phyloP scores from a whole-genome alignment of 2,329 filamentous ascomycete genomes.

The Aureobasidium vineae region DNA sequence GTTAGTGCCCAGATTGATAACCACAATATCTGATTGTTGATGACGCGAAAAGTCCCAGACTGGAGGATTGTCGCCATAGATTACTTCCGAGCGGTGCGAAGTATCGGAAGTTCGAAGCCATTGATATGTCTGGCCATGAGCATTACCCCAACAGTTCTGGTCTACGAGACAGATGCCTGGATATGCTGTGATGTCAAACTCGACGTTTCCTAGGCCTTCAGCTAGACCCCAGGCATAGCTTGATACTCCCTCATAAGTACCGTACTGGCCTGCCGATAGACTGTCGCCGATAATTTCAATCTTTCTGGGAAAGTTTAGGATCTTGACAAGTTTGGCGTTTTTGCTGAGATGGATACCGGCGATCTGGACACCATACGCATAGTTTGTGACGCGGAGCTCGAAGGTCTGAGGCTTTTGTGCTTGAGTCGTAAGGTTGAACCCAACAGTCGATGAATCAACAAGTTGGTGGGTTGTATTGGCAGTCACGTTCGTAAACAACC shows the following conservation, averaged over 20 bases:
- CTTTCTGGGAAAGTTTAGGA: slow-evolving; percentile 39
- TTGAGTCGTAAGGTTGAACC: slow-evolving; percentile 46
- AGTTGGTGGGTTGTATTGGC: slow-evolving; percentile 57
- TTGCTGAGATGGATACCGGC: slow-evolving; percentile 51
- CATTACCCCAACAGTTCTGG: slow-evolving; percentile 44
- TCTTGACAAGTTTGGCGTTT: slow-evolving; percentile 48
- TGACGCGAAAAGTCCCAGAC: slow-evolving; percentile 39
- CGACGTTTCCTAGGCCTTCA: slow-evolving; percentile 57
- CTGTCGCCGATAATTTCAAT: slow-evolving; percentile 50
- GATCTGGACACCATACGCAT: slow-evolving; percentile 60
- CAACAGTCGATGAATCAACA: slow-evolving; percentile 48
- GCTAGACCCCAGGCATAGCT: slow-evolving; percentile 57
- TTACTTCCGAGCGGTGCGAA: slow-evolving; percentile 46
- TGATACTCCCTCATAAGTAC: slow-evolving; percentile 58
- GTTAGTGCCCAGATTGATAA: slow-evolving; percentile 51
- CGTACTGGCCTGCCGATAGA: slow-evolving; percentile 57
- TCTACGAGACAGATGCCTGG: slow-evolving; percentile 59
- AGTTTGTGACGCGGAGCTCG: slow-evolving; percentile 61
- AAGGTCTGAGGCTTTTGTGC: slow-evolving; percentile 50
- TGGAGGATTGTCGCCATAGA: slow-evolving; percentile 44
- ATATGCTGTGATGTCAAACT: slow-evolving; percentile 59
- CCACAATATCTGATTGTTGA: slow-evolving; percentile 43
- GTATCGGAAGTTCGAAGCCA: slow-evolving; percentile 60
- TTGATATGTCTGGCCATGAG: slow-evolving; percentile 49
- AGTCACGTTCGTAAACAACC: slow-evolving; percentile 61